Percentiles rank a stretch among this genome's conserved stretches.
These are phyloP conservation scores for Colletotrichum chlorophyti DNA, from an alignment of 2,329 filamentous ascomycete species.

Conservation along the genomic window DNA sequence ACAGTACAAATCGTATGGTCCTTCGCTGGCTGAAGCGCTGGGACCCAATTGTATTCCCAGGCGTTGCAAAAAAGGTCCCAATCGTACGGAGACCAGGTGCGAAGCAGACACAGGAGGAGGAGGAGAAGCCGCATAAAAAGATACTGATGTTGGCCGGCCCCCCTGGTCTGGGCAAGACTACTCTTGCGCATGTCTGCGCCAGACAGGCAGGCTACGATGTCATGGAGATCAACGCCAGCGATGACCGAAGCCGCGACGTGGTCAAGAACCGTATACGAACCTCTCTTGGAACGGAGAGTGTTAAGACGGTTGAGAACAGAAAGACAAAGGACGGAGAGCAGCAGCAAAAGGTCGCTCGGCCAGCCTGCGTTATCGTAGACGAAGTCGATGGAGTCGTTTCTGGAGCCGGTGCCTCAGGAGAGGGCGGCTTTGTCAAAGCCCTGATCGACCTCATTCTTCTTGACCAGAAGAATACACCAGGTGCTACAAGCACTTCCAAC, in stretches of 20 bases:
- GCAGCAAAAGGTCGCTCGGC: constrained; percentile 76
- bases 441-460: constrained; percentile 87
- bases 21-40: constrained; percentile 93
- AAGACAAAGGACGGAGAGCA: constrained; percentile 55
- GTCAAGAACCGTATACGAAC: constrained; percentile 92
- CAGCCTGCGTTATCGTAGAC: constrained; percentile 92
- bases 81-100: constrained; percentile 48
- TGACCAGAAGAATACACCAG: constrained; percentile 77
- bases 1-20: constrained; percentile 89
- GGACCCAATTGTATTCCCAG: constrained; percentile 92
- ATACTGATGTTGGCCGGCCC: constrained; percentile 90
- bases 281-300: constrained; percentile 91
- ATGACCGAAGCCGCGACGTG: constrained; percentile 88
- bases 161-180: constrained; percentile 94
- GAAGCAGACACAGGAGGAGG: constrained; percentile 56
- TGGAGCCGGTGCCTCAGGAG: constrained; percentile 77
- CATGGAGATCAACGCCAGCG: constrained; percentile 96
- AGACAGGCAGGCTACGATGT: constrained; percentile 95
- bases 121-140: constrained; percentile 83
- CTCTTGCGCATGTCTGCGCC: constrained; percentile 93
- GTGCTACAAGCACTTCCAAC: constrained; percentile 37
- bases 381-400: constrained; percentile 95
- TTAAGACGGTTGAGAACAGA: constrained; percentile 75
- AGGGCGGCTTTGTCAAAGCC: constrained; percentile 95
- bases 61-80: constrained; percentile 66